A percentile compares a stretch with the other conserved stretches of the same genome.
Evolutionary conservation across 345 rosid species (phyloP).

Genomic region (Brassica napus): DNA sequence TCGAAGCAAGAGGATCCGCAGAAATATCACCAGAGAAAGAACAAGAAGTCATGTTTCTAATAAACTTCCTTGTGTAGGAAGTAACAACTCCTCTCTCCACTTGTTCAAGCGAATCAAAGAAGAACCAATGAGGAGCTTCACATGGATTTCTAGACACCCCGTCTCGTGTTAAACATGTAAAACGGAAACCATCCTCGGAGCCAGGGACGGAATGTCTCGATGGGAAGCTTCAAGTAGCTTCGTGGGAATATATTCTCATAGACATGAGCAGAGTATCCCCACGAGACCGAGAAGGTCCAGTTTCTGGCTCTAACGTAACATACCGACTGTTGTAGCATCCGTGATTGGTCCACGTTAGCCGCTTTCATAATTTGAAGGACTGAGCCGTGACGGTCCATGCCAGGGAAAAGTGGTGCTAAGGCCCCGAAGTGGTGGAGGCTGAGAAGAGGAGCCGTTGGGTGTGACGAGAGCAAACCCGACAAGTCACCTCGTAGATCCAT

Average conservation of each 20-base stretch:
- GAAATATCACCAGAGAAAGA: constrained; percentile 46
- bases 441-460: constrained; percentile 50
- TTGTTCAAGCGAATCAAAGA: constrained; percentile 43
- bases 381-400: constrained; percentile 46
- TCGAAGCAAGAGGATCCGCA: constrained; percentile 47
- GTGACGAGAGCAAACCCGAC: constrained; percentile 64
- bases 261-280: constrained; percentile 61
- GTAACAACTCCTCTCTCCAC: constrained; percentile 40
- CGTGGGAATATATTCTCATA: constrained; percentile 56
- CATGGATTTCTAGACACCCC: constrained; percentile 44
- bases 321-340: constrained; percentile 59
- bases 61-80: constrained; percentile 42
- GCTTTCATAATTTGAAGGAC: constrained; percentile 57
- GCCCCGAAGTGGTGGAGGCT: constrained; percentile 59
- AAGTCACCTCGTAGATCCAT: constrained; percentile 58
- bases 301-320: constrained; percentile 50
- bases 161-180: constrained; percentile 57
- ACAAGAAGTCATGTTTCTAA: constrained; percentile 45
- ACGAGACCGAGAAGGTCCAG: constrained; percentile 63
- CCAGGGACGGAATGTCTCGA: constrained; percentile 60
- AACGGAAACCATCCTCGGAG: constrained; percentile 26
- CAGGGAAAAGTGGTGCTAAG: constrained; percentile 53
- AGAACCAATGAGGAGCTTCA: constrained; percentile 62
- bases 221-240: constrained; percentile 48
- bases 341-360: constrained; percentile 54